A percentile compares a stretch with the other conserved stretches of the same genome.
Evolutionary conservation across 352 stramenopile genomes (phyloP).

Genomic region (Phytopythium cucurbitacearum): DNA sequence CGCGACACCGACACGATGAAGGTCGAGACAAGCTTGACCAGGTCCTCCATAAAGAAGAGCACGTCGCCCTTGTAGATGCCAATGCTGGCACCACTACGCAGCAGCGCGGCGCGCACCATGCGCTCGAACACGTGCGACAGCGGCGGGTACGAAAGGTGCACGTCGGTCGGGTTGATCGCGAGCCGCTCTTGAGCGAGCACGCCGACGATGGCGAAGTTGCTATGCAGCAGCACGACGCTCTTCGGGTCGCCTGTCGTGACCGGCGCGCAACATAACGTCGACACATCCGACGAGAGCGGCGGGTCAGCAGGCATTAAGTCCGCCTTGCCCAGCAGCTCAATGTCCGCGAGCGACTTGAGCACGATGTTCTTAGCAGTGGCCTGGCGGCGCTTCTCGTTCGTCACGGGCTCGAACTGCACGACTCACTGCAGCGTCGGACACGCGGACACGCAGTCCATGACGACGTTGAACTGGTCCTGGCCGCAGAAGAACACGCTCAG

Average conservation of each 20-base stretch:
- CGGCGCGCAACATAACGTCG: conserved; percentile 94
- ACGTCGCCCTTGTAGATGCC: conserved; percentile 88
- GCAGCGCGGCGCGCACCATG: conserved; percentile 81
- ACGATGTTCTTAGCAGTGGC: conserved; percentile 18
- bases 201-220: conserved; percentile 40
- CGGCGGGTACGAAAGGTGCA: conserved; percentile 95
- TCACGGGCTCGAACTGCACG: conserved; percentile 50
- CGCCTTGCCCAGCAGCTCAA: conserved; percentile 32
- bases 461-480: no score
- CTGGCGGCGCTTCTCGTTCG: conserved; percentile 22
- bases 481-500: no score
- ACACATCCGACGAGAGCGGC: conserved; percentile 71
- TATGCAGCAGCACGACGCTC: conserved; percentile 94
- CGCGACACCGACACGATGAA: conserved; percentile 92
- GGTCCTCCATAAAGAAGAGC: conserved; percentile 89
- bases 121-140: conserved; percentile 97
- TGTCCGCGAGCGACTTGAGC: conserved; percentile 41
- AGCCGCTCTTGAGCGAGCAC: conserved; percentile 26
- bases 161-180: conserved; percentile 39
- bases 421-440: no score
- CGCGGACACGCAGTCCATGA: no score
- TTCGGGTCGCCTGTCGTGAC: conserved; percentile 96
- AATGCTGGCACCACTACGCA: conserved; percentile 74
- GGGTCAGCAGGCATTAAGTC: conserved; percentile 41
- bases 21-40: conserved; percentile 89